phyloP scores from a whole-genome alignment of 1,284 basidiomycete species.

The Sporisorium graminicola region DNA sequence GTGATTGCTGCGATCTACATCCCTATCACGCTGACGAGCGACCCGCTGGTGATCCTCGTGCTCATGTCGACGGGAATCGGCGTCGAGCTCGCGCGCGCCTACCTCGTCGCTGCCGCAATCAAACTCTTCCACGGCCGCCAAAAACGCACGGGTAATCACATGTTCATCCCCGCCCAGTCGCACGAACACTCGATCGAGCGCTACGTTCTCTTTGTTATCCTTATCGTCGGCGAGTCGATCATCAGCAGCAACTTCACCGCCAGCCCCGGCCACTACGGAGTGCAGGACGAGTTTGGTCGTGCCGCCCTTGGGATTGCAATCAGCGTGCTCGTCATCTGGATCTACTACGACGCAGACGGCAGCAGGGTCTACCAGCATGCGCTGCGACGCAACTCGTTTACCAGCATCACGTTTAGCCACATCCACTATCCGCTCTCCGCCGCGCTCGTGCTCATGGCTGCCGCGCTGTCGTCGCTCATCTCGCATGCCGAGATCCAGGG shows the following conservation, averaged over 20 bases:
- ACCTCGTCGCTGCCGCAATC: slow-evolving; percentile 47
- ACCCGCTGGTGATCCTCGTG: slow-evolving; percentile 42
- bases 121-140: slow-evolving; percentile 47
- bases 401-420: slow-evolving; percentile 61
- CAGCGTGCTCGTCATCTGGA: slow-evolving; percentile 65
- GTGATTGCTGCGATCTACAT: slow-evolving; percentile 59
- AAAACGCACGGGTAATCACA: slow-evolving; percentile 47
- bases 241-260: slow-evolving; percentile 52
- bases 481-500: slow-evolving; percentile 25
- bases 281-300: slow-evolving; percentile 54
- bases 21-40: slow-evolving; percentile 48
- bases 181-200: slow-evolving; percentile 64
- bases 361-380: slow-evolving; percentile 67
- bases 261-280: slow-evolving; percentile 28
- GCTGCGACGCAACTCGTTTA: slow-evolving; percentile 62
- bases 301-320: slow-evolving; percentile 59
- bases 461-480: slow-evolving; percentile 51
- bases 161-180: slow-evolving; percentile 61
- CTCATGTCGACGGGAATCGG: slow-evolving; percentile 54
- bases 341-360: slow-evolving; percentile 62
- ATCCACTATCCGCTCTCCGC: slow-evolving; percentile 68
- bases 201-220: slow-evolving; percentile 60
- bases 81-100: slow-evolving; percentile 53
- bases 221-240: slow-evolving; percentile 64
- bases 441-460: slow-evolving; percentile 57